phyloP scores from a whole-genome alignment of 306 rosid genomes.

The Acmispon strigosus region DNA sequence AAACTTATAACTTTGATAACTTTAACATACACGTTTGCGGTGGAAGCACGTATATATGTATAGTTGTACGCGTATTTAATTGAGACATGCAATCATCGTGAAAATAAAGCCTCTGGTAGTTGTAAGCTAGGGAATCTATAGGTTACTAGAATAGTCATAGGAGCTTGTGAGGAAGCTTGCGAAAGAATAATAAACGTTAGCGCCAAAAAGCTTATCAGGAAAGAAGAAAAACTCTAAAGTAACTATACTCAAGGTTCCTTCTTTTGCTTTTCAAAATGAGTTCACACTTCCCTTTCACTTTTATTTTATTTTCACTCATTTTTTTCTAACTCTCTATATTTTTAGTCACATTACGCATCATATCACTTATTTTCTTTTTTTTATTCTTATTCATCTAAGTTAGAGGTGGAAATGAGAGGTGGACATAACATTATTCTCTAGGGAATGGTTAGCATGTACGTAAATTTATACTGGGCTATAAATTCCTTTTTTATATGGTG shows the following conservation, averaged over 20 bases:
- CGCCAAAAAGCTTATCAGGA: neutral
- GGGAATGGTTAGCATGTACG: neutral
- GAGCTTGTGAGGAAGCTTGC: neutral
- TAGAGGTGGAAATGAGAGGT: too few relatives aligned
- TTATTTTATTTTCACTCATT: too few relatives aligned
- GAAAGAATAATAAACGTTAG: slow-evolving; percentile 1
- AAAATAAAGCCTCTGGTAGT: slow-evolving; percentile 19
- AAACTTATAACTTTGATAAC: neutral
- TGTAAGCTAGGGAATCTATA: slow-evolving; percentile 29
- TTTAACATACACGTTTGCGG: neutral
- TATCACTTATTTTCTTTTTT: too few relatives aligned
- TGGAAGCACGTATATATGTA: neutral
- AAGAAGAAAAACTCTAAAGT: slow-evolving; percentile 10
- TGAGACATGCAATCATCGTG: slow-evolving; percentile 8
- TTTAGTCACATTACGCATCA: too few relatives aligned
- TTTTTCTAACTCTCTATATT: too few relatives aligned
- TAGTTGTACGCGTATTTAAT: neutral
- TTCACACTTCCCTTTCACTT: too few relatives aligned
- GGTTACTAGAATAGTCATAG: slow-evolving; percentile 30
- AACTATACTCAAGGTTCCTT: neutral
- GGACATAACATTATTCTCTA: too few relatives aligned
- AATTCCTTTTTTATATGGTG: neutral
- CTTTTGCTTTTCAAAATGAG: too few relatives aligned
- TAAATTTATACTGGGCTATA: neutral
- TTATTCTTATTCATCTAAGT: too few relatives aligned